Percentiles rank a stretch among this genome's conserved stretches.
These are phyloP conservation scores for Backusella liffmaniae DNA, from an alignment of 192 early-diverging fungal species.

Conservation along the genomic window DNA sequence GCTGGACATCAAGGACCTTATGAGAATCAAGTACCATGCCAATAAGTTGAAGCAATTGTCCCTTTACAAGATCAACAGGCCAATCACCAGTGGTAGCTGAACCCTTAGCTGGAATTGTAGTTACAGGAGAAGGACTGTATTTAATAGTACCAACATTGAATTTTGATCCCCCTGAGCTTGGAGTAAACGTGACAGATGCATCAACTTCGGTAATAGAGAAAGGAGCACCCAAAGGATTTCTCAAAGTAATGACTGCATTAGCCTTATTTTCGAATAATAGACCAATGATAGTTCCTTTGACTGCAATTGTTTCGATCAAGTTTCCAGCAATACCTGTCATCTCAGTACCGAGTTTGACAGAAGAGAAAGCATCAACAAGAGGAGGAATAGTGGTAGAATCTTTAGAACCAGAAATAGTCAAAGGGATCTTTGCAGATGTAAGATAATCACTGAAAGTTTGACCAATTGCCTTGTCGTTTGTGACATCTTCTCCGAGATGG, in stretches of 20 bases:
- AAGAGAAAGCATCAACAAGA: constrained; percentile 41
- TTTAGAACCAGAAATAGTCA: constrained; percentile 39
- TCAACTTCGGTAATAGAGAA: constrained; percentile 16
- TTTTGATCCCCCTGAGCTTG: not conserved
- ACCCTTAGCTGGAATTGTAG: constrained; percentile 16
- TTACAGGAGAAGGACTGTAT: not conserved
- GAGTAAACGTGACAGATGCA: not conserved
- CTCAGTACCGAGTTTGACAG: constrained; percentile 34
- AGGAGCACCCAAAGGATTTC: constrained; percentile 23
- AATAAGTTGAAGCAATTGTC: not conserved
- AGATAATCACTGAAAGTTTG: constrained; percentile 44
- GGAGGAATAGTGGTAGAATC: constrained; percentile 42
- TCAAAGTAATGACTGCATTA: constrained; percentile 15
- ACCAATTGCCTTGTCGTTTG: constrained; percentile 30
- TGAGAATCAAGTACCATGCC: not conserved
- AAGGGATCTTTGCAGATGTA: constrained; percentile 31
- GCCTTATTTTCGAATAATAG: not conserved
- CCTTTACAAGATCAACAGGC: constrained; percentile 10
- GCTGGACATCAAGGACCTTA: constrained; percentile 1
- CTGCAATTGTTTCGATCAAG: constrained; percentile 30
- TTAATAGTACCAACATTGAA: constrained; percentile 21
- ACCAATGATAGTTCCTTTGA: constrained; percentile 10
- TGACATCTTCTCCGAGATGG: constrained; percentile 33
- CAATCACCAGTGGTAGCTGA: not conserved
- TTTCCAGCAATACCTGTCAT: constrained; percentile 45